Percentiles rank a stretch among this genome's conserved stretches.
Conservation (phyloP, 306 rosid genomes). For the Astragalus membranaceus region DNA sequence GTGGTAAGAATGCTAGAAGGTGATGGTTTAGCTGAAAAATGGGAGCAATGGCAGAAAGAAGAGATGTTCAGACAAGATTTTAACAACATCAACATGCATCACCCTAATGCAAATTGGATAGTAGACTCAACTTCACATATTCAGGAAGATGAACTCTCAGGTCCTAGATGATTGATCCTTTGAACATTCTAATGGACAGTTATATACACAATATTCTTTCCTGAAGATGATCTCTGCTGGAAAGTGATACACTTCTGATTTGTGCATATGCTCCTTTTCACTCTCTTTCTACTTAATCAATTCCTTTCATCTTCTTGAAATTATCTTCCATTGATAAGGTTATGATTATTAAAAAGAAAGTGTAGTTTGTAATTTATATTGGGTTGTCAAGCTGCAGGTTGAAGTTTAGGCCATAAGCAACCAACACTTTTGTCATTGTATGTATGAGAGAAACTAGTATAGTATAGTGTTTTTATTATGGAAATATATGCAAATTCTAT, state of each 20-base stretch:
- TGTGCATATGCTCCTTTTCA: constrained; percentile 51
- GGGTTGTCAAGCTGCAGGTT: constrained; percentile 34
- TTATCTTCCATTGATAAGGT: constrained; percentile 32
- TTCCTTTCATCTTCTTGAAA: constrained; percentile 27
- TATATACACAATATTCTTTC: constrained; percentile 13
- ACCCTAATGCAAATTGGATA: constrained; percentile 58
- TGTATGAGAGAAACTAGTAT: constrained; percentile 40
- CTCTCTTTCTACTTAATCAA: background rate
- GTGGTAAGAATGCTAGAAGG: constrained; percentile 97
- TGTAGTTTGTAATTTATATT: constrained; percentile 25
- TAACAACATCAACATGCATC: constrained; percentile 30
- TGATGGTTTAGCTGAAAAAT: constrained; percentile 77
- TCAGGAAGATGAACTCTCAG: constrained; percentile 70
- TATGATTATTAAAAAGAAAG: constrained; percentile 31
- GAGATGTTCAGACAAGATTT: constrained; percentile 61
- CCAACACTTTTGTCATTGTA: constrained; percentile 38
- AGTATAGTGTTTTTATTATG: constrained; percentile 16
- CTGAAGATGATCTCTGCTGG: constrained; percentile 29
- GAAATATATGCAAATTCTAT: constrained; percentile 30
- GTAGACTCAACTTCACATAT: constrained; percentile 67
- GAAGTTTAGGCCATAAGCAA: constrained; percentile 32
- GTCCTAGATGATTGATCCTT: constrained; percentile 75
- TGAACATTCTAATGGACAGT: constrained; percentile 6
- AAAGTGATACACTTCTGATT: constrained; percentile 30
- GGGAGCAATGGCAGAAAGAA: constrained; percentile 94